Percentiles rank a stretch among this genome's conserved stretches.
phyloP scores from a whole-genome alignment of 78 protist species.

The Capsaspora owczarzaki region DNA sequence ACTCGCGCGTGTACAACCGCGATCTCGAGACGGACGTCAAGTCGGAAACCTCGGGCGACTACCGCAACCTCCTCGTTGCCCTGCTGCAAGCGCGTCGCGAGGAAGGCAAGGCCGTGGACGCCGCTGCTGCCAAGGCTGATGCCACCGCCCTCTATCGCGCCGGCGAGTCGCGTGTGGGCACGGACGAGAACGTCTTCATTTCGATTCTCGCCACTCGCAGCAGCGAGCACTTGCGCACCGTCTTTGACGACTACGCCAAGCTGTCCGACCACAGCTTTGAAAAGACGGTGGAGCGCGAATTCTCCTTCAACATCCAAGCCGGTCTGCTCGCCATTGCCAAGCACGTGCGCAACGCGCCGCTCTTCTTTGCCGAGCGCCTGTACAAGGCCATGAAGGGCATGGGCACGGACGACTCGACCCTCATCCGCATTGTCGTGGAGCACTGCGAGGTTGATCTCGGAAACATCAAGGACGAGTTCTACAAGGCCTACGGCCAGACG shows the following conservation, averaged over 20 bases:
- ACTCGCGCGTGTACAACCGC: not conserved
- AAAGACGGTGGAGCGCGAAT: not conserved
- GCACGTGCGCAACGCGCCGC: too few relatives aligned
- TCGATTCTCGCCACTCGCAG: not conserved
- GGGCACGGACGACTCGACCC: conserved; percentile 10
- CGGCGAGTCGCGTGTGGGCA: not conserved
- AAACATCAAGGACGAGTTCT: not conserved
- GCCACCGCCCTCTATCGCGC: too few relatives aligned
- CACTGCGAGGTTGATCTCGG: not conserved
- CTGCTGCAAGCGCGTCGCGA: not conserved
- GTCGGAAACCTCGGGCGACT: not conserved
- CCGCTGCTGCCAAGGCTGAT: not conserved
- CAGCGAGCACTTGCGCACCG: not conserved
- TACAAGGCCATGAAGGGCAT: conserved; percentile 7
- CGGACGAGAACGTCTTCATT: not conserved
- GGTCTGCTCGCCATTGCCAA: not conserved
- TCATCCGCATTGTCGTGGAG: conserved; percentile 5
- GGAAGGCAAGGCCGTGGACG: not conserved
- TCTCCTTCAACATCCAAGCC: not conserved
- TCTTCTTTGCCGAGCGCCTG: not conserved
- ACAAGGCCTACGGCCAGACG: not conserved
- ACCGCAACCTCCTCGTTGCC: not conserved
- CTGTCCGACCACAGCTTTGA: not conserved
- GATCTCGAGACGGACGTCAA: not conserved
- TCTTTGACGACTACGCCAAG: not conserved